Conservation (phyloP, 495 filamentous ascomycete species). For the Trichoderma parareesei region DNA sequence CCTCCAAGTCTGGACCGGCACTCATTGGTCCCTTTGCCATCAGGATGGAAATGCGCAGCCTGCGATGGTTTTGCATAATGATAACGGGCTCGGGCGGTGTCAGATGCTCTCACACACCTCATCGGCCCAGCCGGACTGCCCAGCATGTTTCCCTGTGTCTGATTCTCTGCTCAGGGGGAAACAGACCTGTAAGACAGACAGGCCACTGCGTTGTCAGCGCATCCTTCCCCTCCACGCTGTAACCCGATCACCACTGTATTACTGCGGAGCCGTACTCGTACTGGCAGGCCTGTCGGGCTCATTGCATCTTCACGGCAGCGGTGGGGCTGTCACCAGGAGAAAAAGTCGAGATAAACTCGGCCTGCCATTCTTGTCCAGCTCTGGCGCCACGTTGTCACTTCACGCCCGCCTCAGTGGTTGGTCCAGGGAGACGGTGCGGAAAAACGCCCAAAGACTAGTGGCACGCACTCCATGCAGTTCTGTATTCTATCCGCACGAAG, state of each 20-base stretch:
- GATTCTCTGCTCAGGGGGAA: not conserved
- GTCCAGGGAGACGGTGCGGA: not conserved
- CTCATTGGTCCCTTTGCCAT: not conserved
- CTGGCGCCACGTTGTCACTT: not conserved
- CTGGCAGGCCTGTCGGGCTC: not conserved
- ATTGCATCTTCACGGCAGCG: not conserved
- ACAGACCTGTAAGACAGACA: not conserved
- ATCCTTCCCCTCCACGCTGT: not conserved
- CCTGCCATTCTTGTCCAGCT: slow-evolving; percentile 5
- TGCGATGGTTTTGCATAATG: not conserved
- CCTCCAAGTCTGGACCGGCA: not conserved
- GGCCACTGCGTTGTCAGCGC: not conserved
- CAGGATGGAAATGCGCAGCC: too few species aligned
- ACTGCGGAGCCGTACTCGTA: not conserved
- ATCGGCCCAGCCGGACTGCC: not conserved
- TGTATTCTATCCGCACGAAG: too few species aligned
- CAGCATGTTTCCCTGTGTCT: not conserved
- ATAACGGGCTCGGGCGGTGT: not conserved
- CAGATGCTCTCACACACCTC: slow-evolving; percentile 1
- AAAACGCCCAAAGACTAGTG: not conserved
- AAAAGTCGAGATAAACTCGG: not conserved
- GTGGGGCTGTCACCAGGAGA: slow-evolving; percentile 1
- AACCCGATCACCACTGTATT: too few species aligned
- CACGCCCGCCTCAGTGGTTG: not conserved
- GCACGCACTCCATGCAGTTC: not conserved